These are phyloP conservation scores for Solanum etuberosum DNA, from an alignment of 257 asterid species.

Conservation along the genomic window DNA sequence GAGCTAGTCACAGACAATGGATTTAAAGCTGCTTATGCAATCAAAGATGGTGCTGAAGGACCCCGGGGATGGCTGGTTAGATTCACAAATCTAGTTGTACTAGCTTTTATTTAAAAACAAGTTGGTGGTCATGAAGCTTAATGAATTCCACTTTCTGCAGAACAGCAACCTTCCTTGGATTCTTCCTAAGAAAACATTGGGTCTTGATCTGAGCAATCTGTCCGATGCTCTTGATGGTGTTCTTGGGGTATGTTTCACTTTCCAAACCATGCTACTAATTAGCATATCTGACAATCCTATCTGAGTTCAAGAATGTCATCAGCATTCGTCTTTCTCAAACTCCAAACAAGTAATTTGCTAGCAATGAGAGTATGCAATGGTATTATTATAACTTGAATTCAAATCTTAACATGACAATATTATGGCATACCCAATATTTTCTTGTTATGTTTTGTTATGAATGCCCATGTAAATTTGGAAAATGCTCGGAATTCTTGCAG, in stretches of 20 bases:
- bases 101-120: not conserved
- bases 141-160: constrained; percentile 39
- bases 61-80: constrained; percentile 69
- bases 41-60: constrained; percentile 94
- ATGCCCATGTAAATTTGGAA: not conserved
- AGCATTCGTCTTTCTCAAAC: not conserved
- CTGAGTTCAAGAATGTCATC: not conserved
- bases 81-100: not conserved
- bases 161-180: constrained; percentile 91
- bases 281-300: not conserved
- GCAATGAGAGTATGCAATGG: not conserved
- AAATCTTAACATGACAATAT: not conserved
- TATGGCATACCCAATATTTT: not conserved
- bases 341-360: not conserved
- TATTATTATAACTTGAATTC: not conserved
- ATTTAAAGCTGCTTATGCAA: constrained; percentile 88
- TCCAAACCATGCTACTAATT: not conserved
- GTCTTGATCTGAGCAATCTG: constrained; percentile 28
- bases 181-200: constrained; percentile 45
- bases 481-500: not conserved
- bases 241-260: constrained; percentile 15
- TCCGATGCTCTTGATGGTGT: constrained; percentile 31
- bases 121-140: not conserved
- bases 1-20: constrained; percentile 90
- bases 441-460: not conserved